Evolutionary conservation across 345 rosid genomes (phyloP).

Genomic region (Adansonia digitata): DNA sequence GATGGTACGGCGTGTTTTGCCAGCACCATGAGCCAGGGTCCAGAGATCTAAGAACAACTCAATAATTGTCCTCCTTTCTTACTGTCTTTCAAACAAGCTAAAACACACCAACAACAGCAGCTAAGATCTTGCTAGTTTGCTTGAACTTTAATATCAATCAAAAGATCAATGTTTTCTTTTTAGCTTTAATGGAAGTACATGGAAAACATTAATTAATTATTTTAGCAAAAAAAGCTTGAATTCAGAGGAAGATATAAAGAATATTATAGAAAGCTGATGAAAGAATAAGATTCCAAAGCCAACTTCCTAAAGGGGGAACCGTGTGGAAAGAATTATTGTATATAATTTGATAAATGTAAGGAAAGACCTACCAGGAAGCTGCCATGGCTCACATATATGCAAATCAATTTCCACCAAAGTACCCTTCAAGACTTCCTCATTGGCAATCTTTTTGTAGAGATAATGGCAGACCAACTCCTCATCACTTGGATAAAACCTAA

Average conservation of each 20-base stretch:
- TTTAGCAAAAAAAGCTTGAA: background rate
- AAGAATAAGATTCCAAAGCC: background rate
- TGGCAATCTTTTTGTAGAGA: constrained; percentile 75
- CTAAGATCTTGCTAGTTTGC: constrained; percentile 1
- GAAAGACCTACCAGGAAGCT: constrained; percentile 75
- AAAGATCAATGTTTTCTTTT: background rate
- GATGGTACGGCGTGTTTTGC: constrained; percentile 6
- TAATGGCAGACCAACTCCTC: constrained; percentile 97
- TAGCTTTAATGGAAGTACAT: background rate
- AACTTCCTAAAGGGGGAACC: background rate
- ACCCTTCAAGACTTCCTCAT: constrained; percentile 57
- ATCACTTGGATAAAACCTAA: constrained; percentile 92
- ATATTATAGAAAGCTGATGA: background rate
- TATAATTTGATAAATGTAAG: background rate
- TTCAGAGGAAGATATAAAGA: background rate
- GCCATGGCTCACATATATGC: constrained; percentile 99
- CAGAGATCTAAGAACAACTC: background rate
- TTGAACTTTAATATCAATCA: background rate
- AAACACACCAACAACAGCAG: constrained; percentile 4
- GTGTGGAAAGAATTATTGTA: background rate
- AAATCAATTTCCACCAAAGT: constrained; percentile 85
- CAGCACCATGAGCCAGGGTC: constrained; percentile 9
- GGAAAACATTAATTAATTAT: background rate
- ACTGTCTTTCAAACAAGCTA: constrained; percentile 11
- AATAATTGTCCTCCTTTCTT: constrained; percentile 4